A percentile compares a stretch with the other conserved stretches of the same genome.
phyloP scores from a whole-genome alignment of 768 basidiomycete species.

The Phallus indusiatus region DNA sequence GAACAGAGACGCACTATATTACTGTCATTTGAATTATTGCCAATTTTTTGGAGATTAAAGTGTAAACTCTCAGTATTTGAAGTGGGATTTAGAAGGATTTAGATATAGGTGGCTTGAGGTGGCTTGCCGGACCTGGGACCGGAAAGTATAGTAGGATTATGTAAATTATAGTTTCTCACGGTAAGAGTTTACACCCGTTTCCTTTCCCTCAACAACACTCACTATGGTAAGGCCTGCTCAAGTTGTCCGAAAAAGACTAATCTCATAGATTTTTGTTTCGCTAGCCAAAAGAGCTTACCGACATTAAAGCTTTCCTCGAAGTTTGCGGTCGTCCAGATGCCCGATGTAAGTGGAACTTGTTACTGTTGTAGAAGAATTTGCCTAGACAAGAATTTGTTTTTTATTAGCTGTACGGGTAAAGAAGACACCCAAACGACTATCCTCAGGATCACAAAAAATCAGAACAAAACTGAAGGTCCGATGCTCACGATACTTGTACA shows the following conservation, averaged over 20 bases:
- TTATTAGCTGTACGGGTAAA: conserved; percentile 91
- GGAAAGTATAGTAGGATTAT: not conserved
- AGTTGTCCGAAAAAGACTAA: not conserved
- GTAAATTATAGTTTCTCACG: not conserved
- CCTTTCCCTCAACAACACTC: not conserved
- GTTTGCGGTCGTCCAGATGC: conserved; percentile 97
- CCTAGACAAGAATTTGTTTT: conserved; percentile 1
- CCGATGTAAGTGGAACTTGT: conserved; percentile 52
- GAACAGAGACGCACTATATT: no score
- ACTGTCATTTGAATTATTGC: no score
- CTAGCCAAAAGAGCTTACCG: conserved; percentile 93
- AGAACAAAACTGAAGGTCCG: conserved; percentile 98
- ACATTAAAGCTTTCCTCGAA: conserved; percentile 98
- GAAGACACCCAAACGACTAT: conserved; percentile 63
- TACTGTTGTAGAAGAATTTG: not conserved
- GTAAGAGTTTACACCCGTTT: not conserved
- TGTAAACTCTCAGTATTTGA: no score
- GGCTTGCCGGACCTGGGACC: no score
- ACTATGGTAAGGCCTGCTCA: not conserved
- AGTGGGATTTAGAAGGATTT: no score
- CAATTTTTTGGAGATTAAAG: no score
- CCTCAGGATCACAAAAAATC: conserved; percentile 52
- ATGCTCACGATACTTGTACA: conserved; percentile 95
- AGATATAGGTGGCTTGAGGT: no score
- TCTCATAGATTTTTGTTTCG: not conserved